Base-by-base conservation (phyloP, 305 asterid species). In the Caryopteris hybrid region DNA sequence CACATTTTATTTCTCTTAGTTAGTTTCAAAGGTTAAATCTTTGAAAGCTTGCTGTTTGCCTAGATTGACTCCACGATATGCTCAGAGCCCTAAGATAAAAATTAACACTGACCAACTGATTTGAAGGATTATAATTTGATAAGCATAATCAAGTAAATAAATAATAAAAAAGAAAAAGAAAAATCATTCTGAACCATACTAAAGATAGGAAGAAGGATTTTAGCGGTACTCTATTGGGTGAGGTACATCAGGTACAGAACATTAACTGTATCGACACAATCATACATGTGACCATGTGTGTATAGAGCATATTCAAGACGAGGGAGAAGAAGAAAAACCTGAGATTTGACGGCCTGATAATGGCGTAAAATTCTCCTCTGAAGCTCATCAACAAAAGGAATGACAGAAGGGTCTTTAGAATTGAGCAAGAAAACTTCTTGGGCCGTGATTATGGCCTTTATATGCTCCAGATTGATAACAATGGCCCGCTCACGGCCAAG, bases 401-500 rank as follows among this genome's bases (percentile, higher is more conserved):
- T 69, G 21, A 95, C 96, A 1, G 98, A 88, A 10, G 99, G 98
- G 51, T 91, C 99, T 70, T 78, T 85, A 1, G 95, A 90, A 78
- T 95, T 95, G 33, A 88, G 91, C 72, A 95, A 58, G 21, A 94
- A 85, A 38, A 89, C 94, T 66, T 95, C 96, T 7, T 91, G 99
- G 5, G 91, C 98, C 0, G 99, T 95, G 69, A 95, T 89, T 5
- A 95, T 91, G 50, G 99, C 99, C 79, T 95, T 95, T 12, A 95
- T 91, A 66, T 91, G 98, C 83, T 95, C 99, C 75, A 95, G 72
- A 81, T 95, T 91, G 75, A 95, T 91, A 7, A 95, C 98, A 41
- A 95, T 83, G n/a, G 99, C 97, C 71, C 94, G 82, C 78, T 94
- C 97, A 67, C 98, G 94, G 10, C 99, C 98, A 25, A 94, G 70